Conservation (phyloP, 2,329 filamentous ascomycete species). For the Xylaria multiplex region DNA sequence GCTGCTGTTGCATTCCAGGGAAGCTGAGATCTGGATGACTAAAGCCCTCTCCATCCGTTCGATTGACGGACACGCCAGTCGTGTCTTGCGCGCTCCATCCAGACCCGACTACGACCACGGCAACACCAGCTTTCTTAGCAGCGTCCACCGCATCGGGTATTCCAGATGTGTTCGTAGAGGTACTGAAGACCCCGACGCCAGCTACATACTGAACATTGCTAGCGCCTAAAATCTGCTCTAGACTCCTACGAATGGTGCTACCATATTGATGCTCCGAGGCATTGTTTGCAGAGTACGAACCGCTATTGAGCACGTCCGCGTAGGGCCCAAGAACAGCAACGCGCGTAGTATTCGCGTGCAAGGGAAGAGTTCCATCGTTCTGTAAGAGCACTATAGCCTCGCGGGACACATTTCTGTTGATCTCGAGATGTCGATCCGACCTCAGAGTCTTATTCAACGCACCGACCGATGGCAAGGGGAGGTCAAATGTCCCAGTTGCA, state of each 20-base stretch:
- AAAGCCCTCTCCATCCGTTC: too few species aligned
- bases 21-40: too few species aligned
- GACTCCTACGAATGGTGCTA: background rate
- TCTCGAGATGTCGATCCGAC: conserved; percentile 31
- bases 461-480: conserved; percentile 38
- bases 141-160: conserved; percentile 39
- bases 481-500: background rate
- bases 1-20: too few species aligned
- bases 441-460: conserved; percentile 31
- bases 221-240: background rate
- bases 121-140: conserved; percentile 46
- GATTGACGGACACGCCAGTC: too few species aligned
- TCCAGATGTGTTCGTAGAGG: background rate
- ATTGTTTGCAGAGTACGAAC: conserved; percentile 27
- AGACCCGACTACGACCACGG: conserved; percentile 47
- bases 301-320: conserved; percentile 37
- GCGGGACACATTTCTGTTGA: conserved; percentile 38
- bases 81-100: too few species aligned
- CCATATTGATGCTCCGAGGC: conserved; percentile 21
- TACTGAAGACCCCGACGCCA: background rate
- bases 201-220: background rate
- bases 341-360: conserved; percentile 18
- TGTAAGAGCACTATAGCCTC: conserved; percentile 41
- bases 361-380: conserved; percentile 38
- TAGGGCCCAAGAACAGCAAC: conserved; percentile 38